Percentiles rank a stretch among this genome's conserved stretches.
phyloP scores from a whole-genome alignment of 352 stramenopile species.

The Peronospora farinosa region DNA sequence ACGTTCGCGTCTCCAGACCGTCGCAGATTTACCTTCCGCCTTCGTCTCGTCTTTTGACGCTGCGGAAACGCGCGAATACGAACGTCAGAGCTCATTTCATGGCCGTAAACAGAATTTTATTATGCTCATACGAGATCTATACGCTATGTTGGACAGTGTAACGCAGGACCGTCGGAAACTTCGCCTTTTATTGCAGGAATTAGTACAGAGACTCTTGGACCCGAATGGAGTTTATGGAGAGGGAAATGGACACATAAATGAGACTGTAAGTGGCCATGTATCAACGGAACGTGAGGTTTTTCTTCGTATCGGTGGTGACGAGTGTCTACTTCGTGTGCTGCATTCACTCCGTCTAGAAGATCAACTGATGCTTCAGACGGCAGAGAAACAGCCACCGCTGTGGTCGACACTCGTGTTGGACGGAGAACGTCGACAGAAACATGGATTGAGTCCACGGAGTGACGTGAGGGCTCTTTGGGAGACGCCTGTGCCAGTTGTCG shows the following conservation, averaged over 20 bases:
- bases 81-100: constrained; percentile 40
- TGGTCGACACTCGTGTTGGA: constrained; percentile 37
- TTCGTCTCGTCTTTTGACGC: constrained; percentile 46
- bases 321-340: constrained; percentile 68
- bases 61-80: constrained; percentile 39
- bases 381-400: constrained; percentile 8
- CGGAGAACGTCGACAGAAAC: constrained; percentile 21
- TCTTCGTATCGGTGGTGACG: constrained; percentile 60
- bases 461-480: constrained; percentile 61
- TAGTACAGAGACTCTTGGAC: constrained; percentile 66
- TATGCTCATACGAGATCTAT: constrained; percentile 58
- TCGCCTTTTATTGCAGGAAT: constrained; percentile 57
- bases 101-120: constrained; percentile 44
- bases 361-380: constrained; percentile 15
- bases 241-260: constrained; percentile 10
- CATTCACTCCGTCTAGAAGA: constrained; percentile 60
- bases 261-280: constrained; percentile 33
- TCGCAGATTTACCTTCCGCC: constrained; percentile 42
- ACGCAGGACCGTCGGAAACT: constrained; percentile 48
- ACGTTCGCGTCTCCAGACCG: constrained; percentile 38
- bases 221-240: constrained; percentile 47
- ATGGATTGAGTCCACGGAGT: constrained; percentile 30
- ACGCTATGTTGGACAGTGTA: constrained; percentile 47
- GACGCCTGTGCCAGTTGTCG: constrained; percentile 29
- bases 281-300: constrained; percentile 57